phyloP scores from a whole-genome alignment of 441 rosid genomes.

The Populus hybrid region DNA sequence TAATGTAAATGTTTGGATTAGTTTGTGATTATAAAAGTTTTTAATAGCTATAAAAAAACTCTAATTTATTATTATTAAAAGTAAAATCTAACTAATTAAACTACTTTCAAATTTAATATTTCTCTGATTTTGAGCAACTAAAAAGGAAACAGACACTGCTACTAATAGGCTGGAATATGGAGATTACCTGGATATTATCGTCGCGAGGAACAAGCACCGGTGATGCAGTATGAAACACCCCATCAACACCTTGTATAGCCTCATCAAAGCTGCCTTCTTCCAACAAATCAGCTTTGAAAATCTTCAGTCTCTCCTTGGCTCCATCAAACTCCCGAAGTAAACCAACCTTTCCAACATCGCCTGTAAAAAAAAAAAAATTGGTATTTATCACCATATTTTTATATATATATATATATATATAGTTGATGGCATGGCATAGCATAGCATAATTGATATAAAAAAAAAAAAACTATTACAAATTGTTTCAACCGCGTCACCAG shows the following conservation, averaged over 20 bases:
- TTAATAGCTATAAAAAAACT: no score
- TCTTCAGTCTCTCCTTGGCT: constrained; percentile 72
- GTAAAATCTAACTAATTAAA: no score
- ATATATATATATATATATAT: no score
- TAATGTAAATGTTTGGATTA: no score
- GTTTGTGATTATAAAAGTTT: no score
- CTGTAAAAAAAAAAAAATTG: constrained; percentile 17
- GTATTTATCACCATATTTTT: not conserved
- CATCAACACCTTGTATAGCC: constrained; percentile 66
- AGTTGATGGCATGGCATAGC: not conserved
- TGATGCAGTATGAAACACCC: constrained; percentile 86
- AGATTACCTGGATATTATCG: constrained; percentile 46
- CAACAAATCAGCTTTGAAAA: constrained; percentile 65
- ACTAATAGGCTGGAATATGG: not conserved
- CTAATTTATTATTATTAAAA: no score
- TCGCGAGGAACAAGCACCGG: constrained; percentile 67
- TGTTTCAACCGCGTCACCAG: no score
- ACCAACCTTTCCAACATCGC: constrained; percentile 50
- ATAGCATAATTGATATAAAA: not conserved
- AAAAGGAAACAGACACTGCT: not conserved
- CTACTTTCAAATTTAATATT: no score
- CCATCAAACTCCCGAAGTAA: constrained; percentile 54
- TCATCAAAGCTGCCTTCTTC: constrained; percentile 74
- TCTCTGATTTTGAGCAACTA: no score
- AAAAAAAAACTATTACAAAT: not conserved